phyloP scores from a whole-genome alignment of 306 rosid species.

The Cucumis hystrix region DNA sequence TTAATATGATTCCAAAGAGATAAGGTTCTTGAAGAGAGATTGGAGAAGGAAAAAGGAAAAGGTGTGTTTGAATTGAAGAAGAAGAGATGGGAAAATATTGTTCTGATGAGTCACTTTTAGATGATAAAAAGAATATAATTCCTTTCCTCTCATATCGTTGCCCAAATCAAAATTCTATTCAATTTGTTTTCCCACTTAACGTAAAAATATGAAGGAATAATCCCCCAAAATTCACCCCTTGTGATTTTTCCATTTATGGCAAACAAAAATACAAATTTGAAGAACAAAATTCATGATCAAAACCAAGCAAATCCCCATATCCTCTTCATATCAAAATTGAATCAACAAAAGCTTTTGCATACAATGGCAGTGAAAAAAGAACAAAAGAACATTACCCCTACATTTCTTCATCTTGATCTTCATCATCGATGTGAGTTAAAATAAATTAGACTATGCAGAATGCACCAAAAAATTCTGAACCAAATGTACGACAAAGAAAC shows the following conservation, averaged over 20 bases:
- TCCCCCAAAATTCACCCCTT: background rate
- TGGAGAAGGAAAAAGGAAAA: background rate
- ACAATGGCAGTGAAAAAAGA: background rate
- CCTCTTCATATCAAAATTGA: background rate
- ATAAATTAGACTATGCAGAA: background rate
- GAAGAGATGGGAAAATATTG: background rate
- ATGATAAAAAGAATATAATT: background rate
- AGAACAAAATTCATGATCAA: background rate
- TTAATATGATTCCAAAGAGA: background rate
- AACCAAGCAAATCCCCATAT: background rate
- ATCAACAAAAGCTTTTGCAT: background rate
- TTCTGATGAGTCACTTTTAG: background rate
- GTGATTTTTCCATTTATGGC: background rate
- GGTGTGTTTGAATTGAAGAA: background rate
- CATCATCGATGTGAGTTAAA: background rate
- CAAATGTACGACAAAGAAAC: background rate
- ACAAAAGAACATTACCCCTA: background rate
- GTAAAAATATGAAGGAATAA: background rate
- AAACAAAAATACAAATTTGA: background rate
- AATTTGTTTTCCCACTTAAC: background rate
- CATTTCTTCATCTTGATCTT: background rate
- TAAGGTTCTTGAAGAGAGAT: background rate
- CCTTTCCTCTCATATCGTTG: background rate
- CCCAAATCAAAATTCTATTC: background rate
- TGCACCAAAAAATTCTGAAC: background rate